A percentile compares a stretch with the other conserved stretches of the same genome.
phyloP scores from a whole-genome alignment of 345 rosid species.

The Salix arbutifolia region DNA sequence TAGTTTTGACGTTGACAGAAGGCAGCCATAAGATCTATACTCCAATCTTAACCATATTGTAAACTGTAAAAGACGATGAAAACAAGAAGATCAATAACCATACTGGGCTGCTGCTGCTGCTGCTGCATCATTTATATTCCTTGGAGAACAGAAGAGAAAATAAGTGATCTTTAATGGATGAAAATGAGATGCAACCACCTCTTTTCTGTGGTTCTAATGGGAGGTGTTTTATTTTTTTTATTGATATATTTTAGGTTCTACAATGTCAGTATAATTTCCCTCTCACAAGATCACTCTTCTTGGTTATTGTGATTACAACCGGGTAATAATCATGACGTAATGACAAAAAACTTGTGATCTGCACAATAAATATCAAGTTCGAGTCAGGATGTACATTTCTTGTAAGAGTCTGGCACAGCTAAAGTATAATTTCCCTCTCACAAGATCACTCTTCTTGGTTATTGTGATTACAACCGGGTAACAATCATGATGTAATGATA shows the following conservation, averaged over 20 bases:
- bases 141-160: conserved; percentile 1
- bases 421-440: background rate
- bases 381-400: too few relatives aligned
- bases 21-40: background rate
- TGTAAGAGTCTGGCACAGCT: too few relatives aligned
- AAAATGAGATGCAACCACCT: conserved; percentile 22
- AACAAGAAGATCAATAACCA: background rate
- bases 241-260: background rate
- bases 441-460: background rate
- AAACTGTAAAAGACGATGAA: background rate
- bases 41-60: background rate
- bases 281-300: background rate
- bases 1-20: background rate
- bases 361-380: rapidly evolving
- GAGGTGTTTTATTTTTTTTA: background rate
- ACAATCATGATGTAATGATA: too few relatives aligned
- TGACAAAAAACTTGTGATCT: too few relatives aligned
- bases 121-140: background rate
- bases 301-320: background rate
- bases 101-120: background rate
- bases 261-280: background rate
- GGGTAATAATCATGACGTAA: too few relatives aligned
- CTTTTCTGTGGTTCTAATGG: conserved; percentile 12
- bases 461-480: background rate
- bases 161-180: conserved; percentile 12